phyloP scores from a whole-genome alignment of 2,329 filamentous ascomycete genomes.

The Neopestalotiopsis clavispora region DNA sequence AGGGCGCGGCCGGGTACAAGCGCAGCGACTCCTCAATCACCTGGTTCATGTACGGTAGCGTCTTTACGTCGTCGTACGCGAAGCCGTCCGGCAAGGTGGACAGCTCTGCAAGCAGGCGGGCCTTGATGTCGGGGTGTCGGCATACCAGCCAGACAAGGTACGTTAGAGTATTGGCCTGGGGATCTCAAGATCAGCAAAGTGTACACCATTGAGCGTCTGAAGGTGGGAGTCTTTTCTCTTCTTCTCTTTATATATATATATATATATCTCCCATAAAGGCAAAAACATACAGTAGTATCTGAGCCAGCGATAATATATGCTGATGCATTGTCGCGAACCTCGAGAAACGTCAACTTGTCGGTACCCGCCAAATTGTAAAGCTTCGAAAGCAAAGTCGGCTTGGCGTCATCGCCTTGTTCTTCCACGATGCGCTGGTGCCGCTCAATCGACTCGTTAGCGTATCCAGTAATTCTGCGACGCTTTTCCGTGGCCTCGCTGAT shows the following conservation, averaged over 20 bases:
- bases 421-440: constrained; percentile 32
- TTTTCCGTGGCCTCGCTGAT: constrained; percentile 21
- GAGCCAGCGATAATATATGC: constrained; percentile 47
- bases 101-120: constrained; percentile 40
- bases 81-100: constrained; percentile 36
- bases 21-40: constrained; percentile 52
- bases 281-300: constrained; percentile 47
- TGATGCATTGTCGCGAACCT: constrained; percentile 45
- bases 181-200: too few relatives aligned
- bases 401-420: constrained; percentile 22
- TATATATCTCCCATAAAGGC: too few relatives aligned
- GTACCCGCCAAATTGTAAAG: constrained; percentile 42
- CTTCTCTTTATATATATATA: not conserved
- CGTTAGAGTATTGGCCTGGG: constrained; percentile 48
- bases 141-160: constrained; percentile 50
- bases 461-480: constrained; percentile 25
- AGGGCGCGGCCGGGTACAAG: constrained; percentile 45
- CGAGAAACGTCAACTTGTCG: constrained; percentile 28
- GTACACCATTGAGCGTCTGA: not conserved
- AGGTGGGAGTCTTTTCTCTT: not conserved
- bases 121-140: constrained; percentile 32
- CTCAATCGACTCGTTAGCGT: constrained; percentile 34
- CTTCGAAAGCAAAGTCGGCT: constrained; percentile 41
- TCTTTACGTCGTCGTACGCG: constrained; percentile 37
- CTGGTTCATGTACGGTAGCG: constrained; percentile 44